These are phyloP conservation scores for Ustilago bromivora DNA, from an alignment of 1,284 basidiomycete species.

Conservation along the genomic window DNA sequence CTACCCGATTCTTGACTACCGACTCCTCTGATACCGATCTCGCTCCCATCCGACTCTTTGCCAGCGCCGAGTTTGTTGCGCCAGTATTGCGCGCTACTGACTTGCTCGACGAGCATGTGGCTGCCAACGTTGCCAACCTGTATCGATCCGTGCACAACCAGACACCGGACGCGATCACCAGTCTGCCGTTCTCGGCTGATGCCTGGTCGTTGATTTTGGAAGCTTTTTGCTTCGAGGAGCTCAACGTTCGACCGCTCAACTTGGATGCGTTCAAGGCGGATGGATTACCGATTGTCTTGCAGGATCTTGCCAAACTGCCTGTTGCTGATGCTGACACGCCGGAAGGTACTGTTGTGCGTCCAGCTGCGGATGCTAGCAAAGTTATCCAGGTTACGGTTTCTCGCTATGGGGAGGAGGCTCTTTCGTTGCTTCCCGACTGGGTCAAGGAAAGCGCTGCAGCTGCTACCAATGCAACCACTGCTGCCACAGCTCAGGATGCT, in stretches of 20 bases:
- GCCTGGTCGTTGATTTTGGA: constrained; percentile 46
- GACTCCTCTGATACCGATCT: constrained; percentile 8
- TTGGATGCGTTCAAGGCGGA: constrained; percentile 44
- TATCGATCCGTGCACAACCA: constrained; percentile 37
- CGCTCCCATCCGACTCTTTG: constrained; percentile 34
- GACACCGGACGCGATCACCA: constrained; percentile 20
- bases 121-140: constrained; percentile 29
- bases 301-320: constrained; percentile 35
- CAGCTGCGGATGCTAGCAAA: constrained; percentile 15
- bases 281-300: constrained; percentile 36
- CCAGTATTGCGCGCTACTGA: constrained; percentile 35
- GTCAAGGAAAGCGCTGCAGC: constrained; percentile 10
- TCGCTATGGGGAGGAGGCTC: constrained; percentile 41
- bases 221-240: constrained; percentile 53
- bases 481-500: not conserved
- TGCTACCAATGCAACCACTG: constrained; percentile 1
- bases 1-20: constrained; percentile 26
- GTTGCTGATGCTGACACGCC: constrained; percentile 7
- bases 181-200: constrained; percentile 29
- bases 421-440: constrained; percentile 36
- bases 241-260: constrained; percentile 36
- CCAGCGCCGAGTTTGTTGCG: constrained; percentile 41
- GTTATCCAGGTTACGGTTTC: constrained; percentile 24
- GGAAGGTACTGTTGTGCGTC: constrained; percentile 8
- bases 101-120: constrained; percentile 44